A percentile compares a stretch with the other conserved stretches of the same genome.
phyloP scores from a whole-genome alignment of 1,284 basidiomycete genomes.

The Cronartium ribicola region DNA sequence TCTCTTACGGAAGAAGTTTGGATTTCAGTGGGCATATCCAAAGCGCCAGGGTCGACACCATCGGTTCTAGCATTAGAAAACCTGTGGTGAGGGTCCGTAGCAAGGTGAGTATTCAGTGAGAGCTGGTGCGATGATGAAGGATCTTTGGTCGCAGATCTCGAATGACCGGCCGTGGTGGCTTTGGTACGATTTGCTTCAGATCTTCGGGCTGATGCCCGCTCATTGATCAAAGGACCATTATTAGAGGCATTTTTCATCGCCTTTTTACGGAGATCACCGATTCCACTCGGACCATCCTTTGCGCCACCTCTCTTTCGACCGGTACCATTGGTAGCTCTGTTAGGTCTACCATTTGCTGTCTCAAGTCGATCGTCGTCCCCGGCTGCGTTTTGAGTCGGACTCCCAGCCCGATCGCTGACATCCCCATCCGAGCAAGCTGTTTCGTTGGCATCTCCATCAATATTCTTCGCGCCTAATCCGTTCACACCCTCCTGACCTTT shows the following conservation, averaged over 20 bases:
- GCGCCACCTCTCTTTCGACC: slow-evolving; percentile 19
- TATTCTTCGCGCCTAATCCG: slow-evolving; percentile 15
- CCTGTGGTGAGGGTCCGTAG: background rate
- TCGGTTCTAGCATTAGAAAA: background rate
- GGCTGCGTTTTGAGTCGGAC: slow-evolving; percentile 3
- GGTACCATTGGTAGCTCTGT: background rate
- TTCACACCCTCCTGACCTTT: slow-evolving; percentile 17
- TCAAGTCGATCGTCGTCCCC: slow-evolving; percentile 31
- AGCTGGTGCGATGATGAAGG: slow-evolving; percentile 2
- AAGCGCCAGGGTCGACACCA: background rate
- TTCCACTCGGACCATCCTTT: slow-evolving; percentile 14
- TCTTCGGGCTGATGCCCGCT: slow-evolving; percentile 36
- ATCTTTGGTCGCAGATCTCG: slow-evolving; percentile 1
- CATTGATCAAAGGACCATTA: slow-evolving; percentile 18
- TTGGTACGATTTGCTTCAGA: slow-evolving; percentile 19
- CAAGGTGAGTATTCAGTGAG: slow-evolving; percentile 9
- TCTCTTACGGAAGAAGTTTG: slow-evolving; percentile 21
- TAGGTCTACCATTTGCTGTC: slow-evolving; percentile 13
- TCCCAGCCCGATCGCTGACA: slow-evolving; percentile 25
- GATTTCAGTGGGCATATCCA: slow-evolving; percentile 1
- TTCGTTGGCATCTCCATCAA: slow-evolving; percentile 32
- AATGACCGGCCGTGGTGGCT: background rate
- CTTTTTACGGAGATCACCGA: slow-evolving; percentile 36
- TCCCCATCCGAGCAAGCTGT: slow-evolving; percentile 33
- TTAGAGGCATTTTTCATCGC: slow-evolving; percentile 40